These are phyloP conservation scores for Thyridium curvatum DNA, from an alignment of 2,329 filamentous ascomycete genomes.

Conservation along the genomic window DNA sequence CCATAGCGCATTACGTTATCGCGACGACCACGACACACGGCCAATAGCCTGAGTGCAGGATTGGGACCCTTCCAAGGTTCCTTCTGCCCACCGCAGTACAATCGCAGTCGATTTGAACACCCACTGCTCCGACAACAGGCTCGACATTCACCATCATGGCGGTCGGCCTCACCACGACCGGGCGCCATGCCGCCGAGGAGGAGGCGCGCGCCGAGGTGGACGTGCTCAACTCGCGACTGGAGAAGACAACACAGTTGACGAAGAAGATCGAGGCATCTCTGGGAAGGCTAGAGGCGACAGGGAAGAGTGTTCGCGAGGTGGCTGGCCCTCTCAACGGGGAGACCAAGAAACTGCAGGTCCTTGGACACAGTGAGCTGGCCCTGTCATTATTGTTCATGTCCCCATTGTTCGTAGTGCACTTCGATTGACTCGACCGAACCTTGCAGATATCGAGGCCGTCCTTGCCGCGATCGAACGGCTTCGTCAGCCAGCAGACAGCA, in stretches of 20 bases:
- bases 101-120: too few species aligned
- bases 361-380: conserved; percentile 67
- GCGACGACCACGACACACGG: too few species aligned
- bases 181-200: conserved; percentile 52
- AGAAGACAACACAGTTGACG: conserved; percentile 87
- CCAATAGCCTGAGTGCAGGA: too few species aligned
- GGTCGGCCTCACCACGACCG: conserved; percentile 35
- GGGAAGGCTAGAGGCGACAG: conserved; percentile 75
- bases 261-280: conserved; percentile 93
- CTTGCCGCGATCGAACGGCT: conserved; percentile 83
- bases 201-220: conserved; percentile 65
- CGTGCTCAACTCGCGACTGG: conserved; percentile 66
- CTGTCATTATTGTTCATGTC: neutral
- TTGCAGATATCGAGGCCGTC: conserved; percentile 73
- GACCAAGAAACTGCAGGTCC: conserved; percentile 81
- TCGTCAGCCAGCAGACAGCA: conserved; percentile 85
- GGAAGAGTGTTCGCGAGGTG: conserved; percentile 85
- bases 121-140: too few species aligned
- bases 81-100: too few species aligned
- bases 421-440: neutral
- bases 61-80: too few species aligned
- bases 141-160: conserved; percentile 33
- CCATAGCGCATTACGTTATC: too few species aligned
- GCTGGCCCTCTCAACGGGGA: conserved; percentile 90
- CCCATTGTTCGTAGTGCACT: neutral